Evolutionary conservation across 2,329 filamentous ascomycete species (phyloP).

Genomic region (Ophiostoma australiae): DNA sequence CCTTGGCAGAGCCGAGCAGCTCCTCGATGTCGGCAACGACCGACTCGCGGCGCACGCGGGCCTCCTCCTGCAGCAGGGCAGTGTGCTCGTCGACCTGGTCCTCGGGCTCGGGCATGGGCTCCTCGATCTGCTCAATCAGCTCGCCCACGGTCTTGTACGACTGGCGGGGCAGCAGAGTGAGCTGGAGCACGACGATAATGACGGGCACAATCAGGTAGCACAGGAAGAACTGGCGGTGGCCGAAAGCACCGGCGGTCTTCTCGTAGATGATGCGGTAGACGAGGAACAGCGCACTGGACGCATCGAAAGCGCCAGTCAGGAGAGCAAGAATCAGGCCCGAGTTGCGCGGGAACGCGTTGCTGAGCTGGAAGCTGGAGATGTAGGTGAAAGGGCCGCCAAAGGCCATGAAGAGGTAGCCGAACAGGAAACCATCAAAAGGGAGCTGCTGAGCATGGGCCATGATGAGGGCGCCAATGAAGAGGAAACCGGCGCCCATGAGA

Average conservation of each 20-base stretch:
- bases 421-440: constrained; percentile 68
- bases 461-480: constrained; percentile 64
- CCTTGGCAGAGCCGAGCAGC: constrained; percentile 61
- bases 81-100: constrained; percentile 57
- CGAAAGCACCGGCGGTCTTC: constrained; percentile 46
- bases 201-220: constrained; percentile 65
- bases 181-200: constrained; percentile 60
- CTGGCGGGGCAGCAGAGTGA: constrained; percentile 66
- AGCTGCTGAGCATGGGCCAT: constrained; percentile 63
- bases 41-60: constrained; percentile 55
- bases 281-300: constrained; percentile 72
- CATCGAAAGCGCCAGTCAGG: constrained; percentile 77
- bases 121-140: constrained; percentile 67
- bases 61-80: constrained; percentile 51
- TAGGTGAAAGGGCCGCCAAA: constrained; percentile 77
- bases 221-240: constrained; percentile 65
- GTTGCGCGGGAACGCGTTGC: constrained; percentile 72
- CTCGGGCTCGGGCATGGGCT: constrained; percentile 36
- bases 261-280: constrained; percentile 68
- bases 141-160: constrained; percentile 85
- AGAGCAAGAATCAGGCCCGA: constrained; percentile 76
- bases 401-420: constrained; percentile 70
- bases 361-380: constrained; percentile 77
- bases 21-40: constrained; percentile 67
- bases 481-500: constrained; percentile 62